Evolutionary conservation across 345 rosid genomes (phyloP).

Genomic region (Pugionium cornutum): DNA sequence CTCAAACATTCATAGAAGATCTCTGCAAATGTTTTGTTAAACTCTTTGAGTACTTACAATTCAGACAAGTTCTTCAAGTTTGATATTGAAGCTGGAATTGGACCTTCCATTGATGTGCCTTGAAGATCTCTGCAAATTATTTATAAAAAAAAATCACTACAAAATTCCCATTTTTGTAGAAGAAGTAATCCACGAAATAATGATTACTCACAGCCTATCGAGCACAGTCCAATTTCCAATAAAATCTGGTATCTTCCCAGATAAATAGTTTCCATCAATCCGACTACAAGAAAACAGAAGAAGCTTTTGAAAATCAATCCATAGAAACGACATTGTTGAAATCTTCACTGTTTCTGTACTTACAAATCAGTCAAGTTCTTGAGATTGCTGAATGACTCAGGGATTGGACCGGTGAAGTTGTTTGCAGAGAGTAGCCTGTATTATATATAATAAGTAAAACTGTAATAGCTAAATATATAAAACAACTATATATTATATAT

Average conservation of each 20-base stretch:
- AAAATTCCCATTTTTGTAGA: background rate
- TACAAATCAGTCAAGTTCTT: constrained; percentile 75
- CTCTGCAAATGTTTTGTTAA: background rate
- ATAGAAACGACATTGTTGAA: background rate
- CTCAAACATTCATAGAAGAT: background rate
- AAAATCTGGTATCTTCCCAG: constrained; percentile 77
- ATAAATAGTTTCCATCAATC: constrained; percentile 70
- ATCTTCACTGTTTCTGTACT: constrained; percentile 32
- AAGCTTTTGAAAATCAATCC: background rate
- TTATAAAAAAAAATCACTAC: background rate
- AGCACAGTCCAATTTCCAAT: constrained; percentile 81
- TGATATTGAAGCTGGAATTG: constrained; percentile 72
- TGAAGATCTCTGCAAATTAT: constrained; percentile 59
- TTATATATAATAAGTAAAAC: too few species aligned
- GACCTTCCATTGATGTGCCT: constrained; percentile 86
- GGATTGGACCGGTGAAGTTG: constrained; percentile 72
- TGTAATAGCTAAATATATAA: background rate
- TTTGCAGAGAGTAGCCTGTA: constrained; percentile 72
- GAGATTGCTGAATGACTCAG: constrained; percentile 63
- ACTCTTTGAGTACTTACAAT: constrained; percentile 51
- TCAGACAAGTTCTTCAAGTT: constrained; percentile 47
- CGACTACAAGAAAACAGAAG: constrained; percentile 49
- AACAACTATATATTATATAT: background rate
- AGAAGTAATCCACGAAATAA: background rate
- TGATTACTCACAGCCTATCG: constrained; percentile 55